phyloP scores from a whole-genome alignment of 1,284 basidiomycete genomes.

The Coniferiporia sulphurascens region DNA sequence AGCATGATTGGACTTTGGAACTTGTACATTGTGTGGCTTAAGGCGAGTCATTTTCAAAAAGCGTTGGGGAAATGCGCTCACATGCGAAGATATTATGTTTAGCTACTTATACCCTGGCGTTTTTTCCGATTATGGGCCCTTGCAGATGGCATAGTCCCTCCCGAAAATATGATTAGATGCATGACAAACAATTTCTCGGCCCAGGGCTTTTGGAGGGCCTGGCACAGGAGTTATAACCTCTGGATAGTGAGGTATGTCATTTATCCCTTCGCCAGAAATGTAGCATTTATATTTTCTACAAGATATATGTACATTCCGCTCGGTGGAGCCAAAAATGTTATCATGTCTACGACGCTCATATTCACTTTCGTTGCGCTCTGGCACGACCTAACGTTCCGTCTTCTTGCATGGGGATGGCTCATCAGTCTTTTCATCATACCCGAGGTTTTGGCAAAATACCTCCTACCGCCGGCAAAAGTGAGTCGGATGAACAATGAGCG shows the following conservation, averaged over 20 bases:
- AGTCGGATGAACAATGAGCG: slow-evolving; percentile 22
- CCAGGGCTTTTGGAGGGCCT: slow-evolving; percentile 91
- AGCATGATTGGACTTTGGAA: slow-evolving; percentile 98
- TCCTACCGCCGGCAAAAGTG: slow-evolving; percentile 65
- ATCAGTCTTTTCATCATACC: slow-evolving; percentile 89
- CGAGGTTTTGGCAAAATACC: slow-evolving; percentile 62
- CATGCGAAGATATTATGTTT: background rate
- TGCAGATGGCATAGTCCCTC: slow-evolving; percentile 85
- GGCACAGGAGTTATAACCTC: slow-evolving; percentile 96
- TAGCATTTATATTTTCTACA: slow-evolving; percentile 1
- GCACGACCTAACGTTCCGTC: slow-evolving; percentile 89
- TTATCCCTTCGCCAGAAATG: slow-evolving; percentile 7
- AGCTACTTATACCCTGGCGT: slow-evolving; percentile 96
- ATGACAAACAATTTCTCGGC: slow-evolving; percentile 98
- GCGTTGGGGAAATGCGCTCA: background rate
- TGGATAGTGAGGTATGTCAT: slow-evolving; percentile 80
- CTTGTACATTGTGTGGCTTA: slow-evolving; percentile 93
- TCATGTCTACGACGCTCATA: slow-evolving; percentile 72
- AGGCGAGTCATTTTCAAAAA: slow-evolving; percentile 47
- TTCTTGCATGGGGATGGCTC: slow-evolving; percentile 97
- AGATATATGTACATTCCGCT: slow-evolving; percentile 96
- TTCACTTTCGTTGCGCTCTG: slow-evolving; percentile 99
- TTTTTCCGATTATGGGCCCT: slow-evolving; percentile 97
- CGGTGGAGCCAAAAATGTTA: slow-evolving; percentile 68
- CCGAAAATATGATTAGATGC: slow-evolving; percentile 98